These are phyloP conservation scores for Penicillium glabrum DNA, from an alignment of 2,329 filamentous ascomycete species.

Conservation along the genomic window DNA sequence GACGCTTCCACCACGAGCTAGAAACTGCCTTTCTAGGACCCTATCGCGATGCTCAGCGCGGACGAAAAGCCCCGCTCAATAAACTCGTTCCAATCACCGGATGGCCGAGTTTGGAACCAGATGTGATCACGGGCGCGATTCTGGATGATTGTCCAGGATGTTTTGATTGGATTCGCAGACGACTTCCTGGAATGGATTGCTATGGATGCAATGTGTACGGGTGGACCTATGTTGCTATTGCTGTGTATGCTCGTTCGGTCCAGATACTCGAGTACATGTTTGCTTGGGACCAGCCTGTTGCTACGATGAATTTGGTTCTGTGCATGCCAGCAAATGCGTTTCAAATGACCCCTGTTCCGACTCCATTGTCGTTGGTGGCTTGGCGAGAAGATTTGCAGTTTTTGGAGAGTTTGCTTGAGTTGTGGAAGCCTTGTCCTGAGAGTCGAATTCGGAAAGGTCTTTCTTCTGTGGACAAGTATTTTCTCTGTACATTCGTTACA, in stretches of 20 bases:
- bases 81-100: neutral
- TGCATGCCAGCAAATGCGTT: neutral
- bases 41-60: neutral
- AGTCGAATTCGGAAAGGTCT: neutral
- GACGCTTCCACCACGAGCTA: neutral
- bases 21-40: neutral
- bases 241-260: neutral
- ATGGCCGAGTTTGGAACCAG: neutral
- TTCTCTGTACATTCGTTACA: neutral
- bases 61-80: neutral
- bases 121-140: conserved; percentile 11
- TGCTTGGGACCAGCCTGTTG: neutral
- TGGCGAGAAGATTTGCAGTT: neutral
- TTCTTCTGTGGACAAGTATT: neutral
- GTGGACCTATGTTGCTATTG: conserved; percentile 15
- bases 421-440: neutral
- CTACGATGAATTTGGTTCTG: neutral
- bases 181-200: neutral
- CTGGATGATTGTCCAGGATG: conserved; percentile 12
- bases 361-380: neutral
- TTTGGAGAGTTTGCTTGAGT: neutral
- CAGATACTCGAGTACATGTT: conserved; percentile 8
- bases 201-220: conserved; percentile 12
- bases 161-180: conserved; percentile 6
- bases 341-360: neutral